Conservation (phyloP, 768 basidiomycete genomes). For the Boletellus ananas region DNA sequence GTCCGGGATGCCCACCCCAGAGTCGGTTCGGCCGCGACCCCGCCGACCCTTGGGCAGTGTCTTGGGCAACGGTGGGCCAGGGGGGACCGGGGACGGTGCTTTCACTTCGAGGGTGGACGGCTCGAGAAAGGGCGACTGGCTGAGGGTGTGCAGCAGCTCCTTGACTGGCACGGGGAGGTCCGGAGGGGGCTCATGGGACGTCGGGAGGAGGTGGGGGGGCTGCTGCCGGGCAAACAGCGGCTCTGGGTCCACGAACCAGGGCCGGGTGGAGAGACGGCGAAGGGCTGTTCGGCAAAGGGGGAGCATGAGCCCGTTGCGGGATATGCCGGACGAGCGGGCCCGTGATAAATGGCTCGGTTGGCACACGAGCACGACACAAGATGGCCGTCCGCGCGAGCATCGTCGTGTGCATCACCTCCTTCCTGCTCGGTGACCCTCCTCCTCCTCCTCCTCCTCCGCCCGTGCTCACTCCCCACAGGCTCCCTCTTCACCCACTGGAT, state of each 20-base stretch:
- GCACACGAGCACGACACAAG: slow-evolving; percentile 10
- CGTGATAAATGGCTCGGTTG: too few relatives aligned
- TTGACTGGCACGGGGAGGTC: slow-evolving; percentile 51
- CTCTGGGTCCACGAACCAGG: slow-evolving; percentile 68
- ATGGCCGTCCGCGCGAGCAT: slow-evolving; percentile 74
- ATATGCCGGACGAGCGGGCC: too few relatives aligned
- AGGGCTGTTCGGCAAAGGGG: too few relatives aligned
- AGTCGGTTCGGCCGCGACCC: slow-evolving; percentile 62
- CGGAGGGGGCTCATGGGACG: slow-evolving; percentile 38
- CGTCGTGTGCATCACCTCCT: slow-evolving; percentile 74
- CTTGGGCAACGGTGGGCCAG: slow-evolving; percentile 60
- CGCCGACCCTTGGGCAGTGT: slow-evolving; percentile 58
- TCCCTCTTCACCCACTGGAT: slow-evolving; percentile 88
- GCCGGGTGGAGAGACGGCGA: slow-evolving; percentile 28
- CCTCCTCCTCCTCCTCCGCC: background rate
- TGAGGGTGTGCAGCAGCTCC: slow-evolving; percentile 53
- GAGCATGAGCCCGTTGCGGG: too few relatives aligned
- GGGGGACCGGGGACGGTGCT: slow-evolving; percentile 44
- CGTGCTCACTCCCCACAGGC: slow-evolving; percentile 39
- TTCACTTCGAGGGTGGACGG: slow-evolving; percentile 51
- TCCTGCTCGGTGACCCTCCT: slow-evolving; percentile 60
- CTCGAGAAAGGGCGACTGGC: slow-evolving; percentile 67
- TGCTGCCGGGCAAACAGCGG: slow-evolving; percentile 15
- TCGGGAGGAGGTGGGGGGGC: slow-evolving; percentile 26
- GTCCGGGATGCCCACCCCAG: slow-evolving; percentile 56